Percentiles rank a stretch among this genome's conserved stretches.
Evolutionary conservation across 2,329 filamentous ascomycete species (phyloP).

Genomic region (Aspergillus persii): DNA sequence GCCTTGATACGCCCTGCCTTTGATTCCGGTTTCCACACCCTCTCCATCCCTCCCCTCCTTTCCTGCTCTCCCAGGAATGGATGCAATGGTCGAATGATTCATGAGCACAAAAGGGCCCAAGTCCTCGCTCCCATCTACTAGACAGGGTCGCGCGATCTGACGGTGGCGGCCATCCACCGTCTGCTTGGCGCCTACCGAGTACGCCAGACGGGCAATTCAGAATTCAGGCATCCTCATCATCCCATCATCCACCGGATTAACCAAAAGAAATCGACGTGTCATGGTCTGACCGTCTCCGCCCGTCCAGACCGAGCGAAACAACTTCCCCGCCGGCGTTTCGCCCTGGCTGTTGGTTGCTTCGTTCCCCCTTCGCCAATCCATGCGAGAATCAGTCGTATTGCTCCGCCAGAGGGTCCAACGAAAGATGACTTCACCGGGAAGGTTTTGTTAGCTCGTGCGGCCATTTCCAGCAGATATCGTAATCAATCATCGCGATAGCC

Average conservation of each 20-base stretch:
- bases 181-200: neutral
- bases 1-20: neutral
- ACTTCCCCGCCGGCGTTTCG: constrained; percentile 16
- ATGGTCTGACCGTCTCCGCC: constrained; percentile 17
- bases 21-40: no score
- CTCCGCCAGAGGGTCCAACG: neutral
- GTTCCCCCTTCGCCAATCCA: neutral
- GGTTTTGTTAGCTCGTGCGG: neutral
- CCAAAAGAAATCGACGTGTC: constrained; percentile 15
- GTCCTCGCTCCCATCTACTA: neutral
- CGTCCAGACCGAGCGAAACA: constrained; percentile 10
- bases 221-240: constrained; percentile 5
- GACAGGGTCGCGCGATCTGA: neutral
- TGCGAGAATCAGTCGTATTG: neutral
- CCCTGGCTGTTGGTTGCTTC: constrained; percentile 8
- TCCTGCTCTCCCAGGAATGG: neutral
- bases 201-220: neutral
- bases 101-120: neutral
- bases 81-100: neutral
- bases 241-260: constrained; percentile 1
- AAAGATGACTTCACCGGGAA: neutral
- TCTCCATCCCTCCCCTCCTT: neutral
- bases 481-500: neutral
- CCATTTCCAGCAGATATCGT: neutral
- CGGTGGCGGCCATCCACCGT: neutral